A percentile compares a stretch with the other conserved stretches of the same genome.
Evolutionary conservation across 495 filamentous ascomycete species (phyloP).

Genomic region (Aspergillus mulundensis): DNA sequence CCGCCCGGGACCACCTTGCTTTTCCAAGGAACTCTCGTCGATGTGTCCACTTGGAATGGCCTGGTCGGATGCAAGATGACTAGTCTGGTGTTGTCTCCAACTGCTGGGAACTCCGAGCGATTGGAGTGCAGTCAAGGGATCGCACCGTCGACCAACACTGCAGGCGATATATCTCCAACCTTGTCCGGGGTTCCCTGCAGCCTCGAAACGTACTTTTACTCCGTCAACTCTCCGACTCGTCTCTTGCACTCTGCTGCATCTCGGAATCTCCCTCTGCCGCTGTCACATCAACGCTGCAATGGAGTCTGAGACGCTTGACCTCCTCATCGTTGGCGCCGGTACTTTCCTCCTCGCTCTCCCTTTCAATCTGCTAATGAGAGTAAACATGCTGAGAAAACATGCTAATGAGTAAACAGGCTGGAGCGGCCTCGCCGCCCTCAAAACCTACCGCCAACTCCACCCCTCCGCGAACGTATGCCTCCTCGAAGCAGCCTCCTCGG

Average conservation of each 20-base stretch:
- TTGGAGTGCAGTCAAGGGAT: too few species aligned
- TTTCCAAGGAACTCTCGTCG: too few species aligned
- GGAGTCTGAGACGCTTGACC: slow-evolving; percentile 14
- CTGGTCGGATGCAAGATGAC: too few species aligned
- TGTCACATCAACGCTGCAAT: background rate
- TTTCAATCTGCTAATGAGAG: background rate
- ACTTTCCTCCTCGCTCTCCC: background rate
- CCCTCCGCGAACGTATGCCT: slow-evolving; percentile 47
- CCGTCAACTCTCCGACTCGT: background rate
- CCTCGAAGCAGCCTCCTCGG: slow-evolving; percentile 49
- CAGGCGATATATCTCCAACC: background rate
- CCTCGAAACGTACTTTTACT: background rate
- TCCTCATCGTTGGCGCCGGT: slow-evolving; percentile 43
- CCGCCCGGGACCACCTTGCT: too few species aligned
- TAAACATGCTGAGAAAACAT: slow-evolving; percentile 36
- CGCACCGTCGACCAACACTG: background rate
- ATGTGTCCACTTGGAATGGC: too few species aligned
- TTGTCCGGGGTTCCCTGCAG: slow-evolving; percentile 2
- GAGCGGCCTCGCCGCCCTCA: slow-evolving; percentile 57
- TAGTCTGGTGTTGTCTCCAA: too few species aligned
- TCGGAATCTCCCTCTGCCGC: too few species aligned
- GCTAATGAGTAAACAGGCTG: slow-evolving; percentile 35
- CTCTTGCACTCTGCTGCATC: background rate
- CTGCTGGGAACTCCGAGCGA: too few species aligned
- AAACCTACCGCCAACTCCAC: slow-evolving; percentile 55